These are phyloP conservation scores for Acacia crassicarpa DNA, from an alignment of 306 rosid species.

Conservation along the genomic window DNA sequence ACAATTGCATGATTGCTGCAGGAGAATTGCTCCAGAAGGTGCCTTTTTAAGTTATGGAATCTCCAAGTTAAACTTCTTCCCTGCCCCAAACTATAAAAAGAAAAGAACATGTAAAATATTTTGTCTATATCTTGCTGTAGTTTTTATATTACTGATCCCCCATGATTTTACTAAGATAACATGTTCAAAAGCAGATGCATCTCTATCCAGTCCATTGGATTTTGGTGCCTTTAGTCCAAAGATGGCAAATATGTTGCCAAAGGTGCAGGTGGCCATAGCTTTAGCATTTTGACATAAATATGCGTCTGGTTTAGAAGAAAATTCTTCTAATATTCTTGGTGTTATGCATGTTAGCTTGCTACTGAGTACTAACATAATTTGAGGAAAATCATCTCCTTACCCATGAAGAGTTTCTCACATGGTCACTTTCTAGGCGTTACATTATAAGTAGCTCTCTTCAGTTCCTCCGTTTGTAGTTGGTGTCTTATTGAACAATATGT, in stretches of 20 bases:
- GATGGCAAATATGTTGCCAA: constrained; percentile 1
- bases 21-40: constrained; percentile 41
- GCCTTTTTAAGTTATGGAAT: constrained; percentile 40
- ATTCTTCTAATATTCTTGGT: not conserved
- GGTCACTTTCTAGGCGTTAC: not conserved
- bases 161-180: constrained; percentile 16
- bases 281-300: constrained; percentile 3
- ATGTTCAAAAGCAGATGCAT: constrained; percentile 6
- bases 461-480: not conserved
- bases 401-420: not conserved
- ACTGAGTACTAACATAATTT: not conserved
- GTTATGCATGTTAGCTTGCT: constrained; percentile 8
- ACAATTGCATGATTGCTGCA: constrained; percentile 33
- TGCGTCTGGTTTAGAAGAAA: not conserved
- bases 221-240: constrained; percentile 6
- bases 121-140: constrained; percentile 24
- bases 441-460: not conserved
- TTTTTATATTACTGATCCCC: constrained; percentile 16
- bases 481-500: not conserved
- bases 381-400: not conserved
- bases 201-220: constrained; percentile 12
- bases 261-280: not conserved
- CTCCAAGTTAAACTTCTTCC: constrained; percentile 41
- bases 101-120: constrained; percentile 33
- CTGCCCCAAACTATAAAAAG: constrained; percentile 23